Conservation (phyloP, 176 grass and related monocot species). For the Oryza nivara region DNA sequence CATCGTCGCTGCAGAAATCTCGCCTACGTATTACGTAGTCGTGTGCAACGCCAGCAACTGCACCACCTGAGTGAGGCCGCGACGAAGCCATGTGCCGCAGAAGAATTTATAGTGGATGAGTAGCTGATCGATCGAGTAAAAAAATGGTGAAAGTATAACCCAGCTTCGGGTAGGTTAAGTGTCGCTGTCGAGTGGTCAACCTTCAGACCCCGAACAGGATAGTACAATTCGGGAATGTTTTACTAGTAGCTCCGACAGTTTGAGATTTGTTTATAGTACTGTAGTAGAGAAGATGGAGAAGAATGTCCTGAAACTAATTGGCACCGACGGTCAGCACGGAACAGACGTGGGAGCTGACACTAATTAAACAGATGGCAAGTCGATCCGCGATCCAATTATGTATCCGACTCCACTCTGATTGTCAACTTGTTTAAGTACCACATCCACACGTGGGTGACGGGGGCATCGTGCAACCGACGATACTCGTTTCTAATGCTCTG, state of each 20-base stretch:
- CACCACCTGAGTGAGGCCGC: background rate
- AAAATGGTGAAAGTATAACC: constrained; percentile 6
- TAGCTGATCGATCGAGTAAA: background rate
- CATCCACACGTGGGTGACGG: background rate
- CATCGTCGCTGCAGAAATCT: constrained; percentile 17
- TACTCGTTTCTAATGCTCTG: too few species aligned
- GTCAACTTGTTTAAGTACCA: background rate
- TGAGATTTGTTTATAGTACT: too few species aligned
- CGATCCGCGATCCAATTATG: too few species aligned
- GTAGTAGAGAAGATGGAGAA: too few species aligned
- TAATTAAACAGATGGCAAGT: background rate
- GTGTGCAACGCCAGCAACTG: background rate
- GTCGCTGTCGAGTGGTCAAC: constrained; percentile 8
- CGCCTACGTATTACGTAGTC: background rate
- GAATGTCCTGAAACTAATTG: background rate
- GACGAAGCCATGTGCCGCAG: background rate
- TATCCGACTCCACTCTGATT: background rate
- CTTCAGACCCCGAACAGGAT: background rate
- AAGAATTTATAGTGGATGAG: constrained; percentile 8
- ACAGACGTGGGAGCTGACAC: background rate
- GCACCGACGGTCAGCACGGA: constrained; percentile 34
- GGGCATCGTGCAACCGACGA: background rate
- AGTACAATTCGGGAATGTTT: constrained; percentile 15
- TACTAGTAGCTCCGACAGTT: background rate
- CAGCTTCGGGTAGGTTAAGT: background rate